A percentile compares a stretch with the other conserved stretches of the same genome.
phyloP scores from a whole-genome alignment of 2,329 filamentous ascomycete genomes.

The Claviceps sorghi region DNA sequence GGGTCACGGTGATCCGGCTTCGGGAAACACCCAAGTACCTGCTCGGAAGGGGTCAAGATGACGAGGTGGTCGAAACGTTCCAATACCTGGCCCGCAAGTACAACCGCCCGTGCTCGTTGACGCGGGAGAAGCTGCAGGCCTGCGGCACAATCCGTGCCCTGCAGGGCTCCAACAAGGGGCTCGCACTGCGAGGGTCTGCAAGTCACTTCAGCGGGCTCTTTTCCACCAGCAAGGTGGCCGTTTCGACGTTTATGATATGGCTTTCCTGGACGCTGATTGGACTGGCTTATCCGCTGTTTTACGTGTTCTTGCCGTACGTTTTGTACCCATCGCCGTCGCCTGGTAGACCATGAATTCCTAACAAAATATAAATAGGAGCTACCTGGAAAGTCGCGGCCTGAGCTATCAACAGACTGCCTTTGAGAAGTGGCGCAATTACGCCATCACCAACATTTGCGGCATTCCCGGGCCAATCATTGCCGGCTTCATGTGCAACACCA shows the following conservation, averaged over 20 bases:
- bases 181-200: constrained; percentile 18
- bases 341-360: not conserved
- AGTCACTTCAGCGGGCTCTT: constrained; percentile 53
- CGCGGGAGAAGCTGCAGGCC: constrained; percentile 28
- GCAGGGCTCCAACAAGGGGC: constrained; percentile 18
- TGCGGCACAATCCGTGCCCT: constrained; percentile 28
- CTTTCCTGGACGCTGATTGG: constrained; percentile 56
- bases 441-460: constrained; percentile 49
- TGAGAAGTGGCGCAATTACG: constrained; percentile 59
- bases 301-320: constrained; percentile 51
- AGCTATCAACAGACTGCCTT: constrained; percentile 36
- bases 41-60: constrained; percentile 29
- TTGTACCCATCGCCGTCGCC: not conserved
- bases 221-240: constrained; percentile 40
- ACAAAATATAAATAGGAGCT: constrained; percentile 21
- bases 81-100: constrained; percentile 34
- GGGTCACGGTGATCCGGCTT: constrained; percentile 30
- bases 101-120: constrained; percentile 24
- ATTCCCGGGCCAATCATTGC: constrained; percentile 58
- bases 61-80: constrained; percentile 33
- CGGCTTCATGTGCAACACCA: constrained; percentile 47
- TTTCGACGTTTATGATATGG: constrained; percentile 52
- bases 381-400: constrained; percentile 46
- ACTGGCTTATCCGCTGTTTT: constrained; percentile 60
- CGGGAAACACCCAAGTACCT: constrained; percentile 36